Base-by-base conservation (phyloP, 176 grass and related monocot species). In the Sorghum bicolor region DNA sequence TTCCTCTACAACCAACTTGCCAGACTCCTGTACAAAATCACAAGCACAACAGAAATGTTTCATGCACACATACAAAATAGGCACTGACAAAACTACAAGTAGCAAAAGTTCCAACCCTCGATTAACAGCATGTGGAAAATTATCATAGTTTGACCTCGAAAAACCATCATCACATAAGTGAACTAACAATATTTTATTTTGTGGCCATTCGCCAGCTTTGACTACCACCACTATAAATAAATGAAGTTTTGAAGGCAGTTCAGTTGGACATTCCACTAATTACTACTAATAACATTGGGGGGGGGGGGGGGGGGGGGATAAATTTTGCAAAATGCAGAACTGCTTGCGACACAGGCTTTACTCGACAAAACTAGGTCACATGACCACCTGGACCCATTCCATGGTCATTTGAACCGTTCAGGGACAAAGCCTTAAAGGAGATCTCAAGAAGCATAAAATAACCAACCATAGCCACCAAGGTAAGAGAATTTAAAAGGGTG, bases 1-100 rank as follows among this genome's bases (percentile, higher is more conserved):
- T 75, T 96, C 93, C 78, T 91, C 93, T 38, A 99, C 83, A 40
- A 82, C 78, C 32, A 94, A 73, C 53, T 92, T 98, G 76, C 89
- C 88, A 38, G 89, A 85, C 62, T 99, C 96, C 96, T 99, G 86
- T 76, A 80, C 10, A 76, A 84, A 85, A 70, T 72, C 38, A 40
- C 19, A 67, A 82, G 39, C 24, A 82, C 47, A 83, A 65, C 15
- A 30, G 77, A 83, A 61, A 38, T 20, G 55, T 30, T 74, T 77
- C 55, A 71, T 64, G 60, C 39, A 77, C 64, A 70, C 63, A 77
- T 34, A 64, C 8, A 77, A 85, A 62, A 36, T 70, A 60, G 9
- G 40, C 4, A 29, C 34, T 13, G 3, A n/a, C 41, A 79, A 64
- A 53, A 24, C 1, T 82, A 68, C 57, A 67, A 30, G 13, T 25